Evolutionary conservation across 352 stramenopile species (phyloP), one percentile per base, ranked within the genome.

Genomic region (Globisporangium polare): DNA sequence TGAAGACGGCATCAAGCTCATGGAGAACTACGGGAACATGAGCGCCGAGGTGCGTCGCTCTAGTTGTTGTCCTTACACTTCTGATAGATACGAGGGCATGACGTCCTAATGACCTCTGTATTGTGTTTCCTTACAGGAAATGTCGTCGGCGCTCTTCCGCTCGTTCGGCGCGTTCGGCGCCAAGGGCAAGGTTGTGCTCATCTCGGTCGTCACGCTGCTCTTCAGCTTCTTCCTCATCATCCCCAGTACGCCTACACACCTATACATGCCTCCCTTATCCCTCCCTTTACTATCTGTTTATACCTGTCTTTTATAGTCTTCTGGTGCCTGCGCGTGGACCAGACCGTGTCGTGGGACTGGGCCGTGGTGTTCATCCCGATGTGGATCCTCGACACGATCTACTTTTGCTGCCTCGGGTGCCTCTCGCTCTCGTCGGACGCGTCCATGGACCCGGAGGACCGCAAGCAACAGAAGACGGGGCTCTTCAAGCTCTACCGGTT

Each of bases 181-280:
- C 29, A 77, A 67, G 56, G 81, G 83, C 50, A 91, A 92, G 39
- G 85, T 71, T 41, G 29, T 86, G 33, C 80, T 95, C 41, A 92
- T 95, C 45, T 52, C 78, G 31, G 64, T 85, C 9, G 75, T 95
- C 56, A 80, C 83, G 56, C 60, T 92, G 53, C 77, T 92, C 20
- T 89, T 95, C 66, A 72, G 65, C n/a, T 93, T 95, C 67, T 92
- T 93, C 69, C 71, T 90, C 47, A 83, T 92, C 68, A 93, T 93
- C 60, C 86, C 86, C 26, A 88, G 85, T 94, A 77, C 67, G 80
- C 67, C 13, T 35, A 18, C 4, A 3, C 7, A 43, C 18, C 9
- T 29, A 5, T 39, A 39, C 9, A 47, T 59, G 12, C 8, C 10
- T 68, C 5, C 15, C 24, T n/a, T 22, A 0, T 39, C 10, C 24